Evolutionary conservation across 345 rosid genomes (phyloP), one percentile per base, ranked within the genome.

Genomic region (Capsella bursapastoris): DNA sequence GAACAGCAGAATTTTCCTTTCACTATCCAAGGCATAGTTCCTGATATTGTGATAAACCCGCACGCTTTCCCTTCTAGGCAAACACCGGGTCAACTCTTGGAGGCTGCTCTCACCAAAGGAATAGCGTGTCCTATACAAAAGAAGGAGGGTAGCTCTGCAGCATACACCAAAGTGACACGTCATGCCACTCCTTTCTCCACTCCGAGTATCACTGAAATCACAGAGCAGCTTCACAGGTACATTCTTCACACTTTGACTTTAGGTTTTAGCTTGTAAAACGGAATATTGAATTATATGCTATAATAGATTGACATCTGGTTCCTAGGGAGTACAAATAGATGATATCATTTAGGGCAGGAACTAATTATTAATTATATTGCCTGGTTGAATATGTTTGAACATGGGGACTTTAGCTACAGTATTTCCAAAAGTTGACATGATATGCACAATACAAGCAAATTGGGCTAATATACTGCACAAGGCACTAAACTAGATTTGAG

Each of bases 31-130:
- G 97, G 99, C 44, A 88, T 92, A 61, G 99, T 90, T 79, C 97
- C 97, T 32, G 97, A 95, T 73, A 75, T 92, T 6, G 97, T 92
- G 15, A 92, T 90, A 62, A 92, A 92, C 38, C 99, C 96, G 0
- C 97, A 90, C 40, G 96, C 97, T 22, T 92, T 95, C 82, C 97
- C 97, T 49, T 89, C 99, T 27, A 81, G 97, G 67, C 99, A 90
- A 81, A 92, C 96, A 53, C 97, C 97, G 0, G 97, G 96, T 57
- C 97, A 92, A 79, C 92, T 95, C 32, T 82, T 95, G 71, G 97
- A 92, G 80, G 96, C 97, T 80, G 93, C 93, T 74, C 82, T 95
- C 51, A 88, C 90, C n/a, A 92, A 90, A 84, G 96, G 97, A 45
- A 92, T 92, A 63, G 97, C 99, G 41, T 77, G 82, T 70, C 86